Percentiles rank a stretch among this genome's conserved stretches.
phyloP scores from a whole-genome alignment of 1,139 yeast genomes.

The Saccharomycopsis hybrid region DNA sequence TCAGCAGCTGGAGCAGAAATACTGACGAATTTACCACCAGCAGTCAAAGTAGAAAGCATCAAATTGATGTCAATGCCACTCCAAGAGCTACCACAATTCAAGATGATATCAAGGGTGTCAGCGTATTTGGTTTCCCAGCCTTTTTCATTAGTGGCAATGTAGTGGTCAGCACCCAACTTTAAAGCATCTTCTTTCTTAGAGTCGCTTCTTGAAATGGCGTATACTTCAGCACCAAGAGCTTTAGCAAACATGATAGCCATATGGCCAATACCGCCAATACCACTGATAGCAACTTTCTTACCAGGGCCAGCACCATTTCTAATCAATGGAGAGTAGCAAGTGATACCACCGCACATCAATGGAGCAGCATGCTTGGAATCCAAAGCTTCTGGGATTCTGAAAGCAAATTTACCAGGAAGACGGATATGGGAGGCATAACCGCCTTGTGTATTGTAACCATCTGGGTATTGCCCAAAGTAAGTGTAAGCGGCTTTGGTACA shows the following conservation, averaged over 20 bases:
- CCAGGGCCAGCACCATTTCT: conserved; percentile 43
- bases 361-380: conserved; percentile 50
- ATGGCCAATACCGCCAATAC: conserved; percentile 55
- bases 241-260: conserved; percentile 47
- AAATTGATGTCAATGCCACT: conserved; percentile 32
- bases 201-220: conserved; percentile 41
- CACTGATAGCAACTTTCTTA: conserved; percentile 43
- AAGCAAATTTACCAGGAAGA: conserved; percentile 46
- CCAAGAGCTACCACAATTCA: conserved; percentile 43
- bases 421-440: conserved; percentile 56
- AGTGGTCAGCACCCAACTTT: conserved; percentile 39
- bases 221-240: conserved; percentile 48
- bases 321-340: conserved; percentile 51
- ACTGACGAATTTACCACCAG: conserved; percentile 31
- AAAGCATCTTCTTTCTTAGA: conserved; percentile 39
- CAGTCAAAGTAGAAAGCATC: conserved; percentile 33
- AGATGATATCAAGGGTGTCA: conserved; percentile 40
- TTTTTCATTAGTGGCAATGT: conserved; percentile 34
- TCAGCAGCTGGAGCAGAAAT: conserved; percentile 40
- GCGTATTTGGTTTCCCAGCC: conserved; percentile 33
- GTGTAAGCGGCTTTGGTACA: conserved; percentile 41
- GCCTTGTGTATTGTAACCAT: conserved; percentile 39
- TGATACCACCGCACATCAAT: conserved; percentile 62
- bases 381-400: conserved; percentile 51
- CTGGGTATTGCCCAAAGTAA: conserved; percentile 39